Conservation (phyloP, 192 early-diverging fungal genomes). For the Physocladia obscura region DNA sequence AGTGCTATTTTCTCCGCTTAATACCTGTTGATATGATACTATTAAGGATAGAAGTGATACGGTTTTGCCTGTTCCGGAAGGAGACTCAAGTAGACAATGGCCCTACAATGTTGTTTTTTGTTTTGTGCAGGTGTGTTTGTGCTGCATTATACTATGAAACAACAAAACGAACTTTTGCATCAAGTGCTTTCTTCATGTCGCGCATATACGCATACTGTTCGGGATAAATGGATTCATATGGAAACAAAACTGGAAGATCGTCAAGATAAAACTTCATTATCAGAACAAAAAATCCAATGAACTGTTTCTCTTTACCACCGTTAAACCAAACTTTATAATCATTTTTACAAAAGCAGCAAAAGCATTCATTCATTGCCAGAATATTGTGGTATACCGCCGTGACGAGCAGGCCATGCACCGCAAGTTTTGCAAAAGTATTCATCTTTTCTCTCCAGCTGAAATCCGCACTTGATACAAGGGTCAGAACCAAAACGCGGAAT, state of each 20-base stretch:
- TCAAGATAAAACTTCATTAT: conserved; percentile 76
- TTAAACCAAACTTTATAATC: too few species aligned
- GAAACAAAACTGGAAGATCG: conserved; percentile 91
- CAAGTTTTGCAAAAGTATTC: conserved; percentile 66
- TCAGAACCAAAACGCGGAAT: conserved; percentile 44
- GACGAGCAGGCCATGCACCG: conserved; percentile 60
- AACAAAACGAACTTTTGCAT: conserved; percentile 65
- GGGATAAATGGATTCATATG: conserved; percentile 99
- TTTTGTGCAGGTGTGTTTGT: too few species aligned
- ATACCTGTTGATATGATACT: conserved; percentile 89
- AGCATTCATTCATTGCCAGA: too few species aligned
- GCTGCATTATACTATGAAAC: too few species aligned
- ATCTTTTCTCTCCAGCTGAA: conserved; percentile 50
- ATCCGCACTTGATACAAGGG: conserved; percentile 65
- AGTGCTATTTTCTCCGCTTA: neutral
- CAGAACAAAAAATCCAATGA: too few species aligned
- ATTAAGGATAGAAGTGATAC: conserved; percentile 93
- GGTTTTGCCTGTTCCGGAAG: conserved; percentile 99
- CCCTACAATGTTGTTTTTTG: conserved; percentile 67
- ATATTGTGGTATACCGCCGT: conserved; percentile 23
- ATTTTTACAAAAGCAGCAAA: too few species aligned
- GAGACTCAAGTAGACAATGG: conserved; percentile 97
- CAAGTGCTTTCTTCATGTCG: conserved; percentile 88
- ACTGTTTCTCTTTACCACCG: neutral
- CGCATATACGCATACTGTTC: conserved; percentile 99